Evolutionary conservation across 495 filamentous ascomycete species (phyloP).

Genomic region (Aspergillus ellipticus): DNA sequence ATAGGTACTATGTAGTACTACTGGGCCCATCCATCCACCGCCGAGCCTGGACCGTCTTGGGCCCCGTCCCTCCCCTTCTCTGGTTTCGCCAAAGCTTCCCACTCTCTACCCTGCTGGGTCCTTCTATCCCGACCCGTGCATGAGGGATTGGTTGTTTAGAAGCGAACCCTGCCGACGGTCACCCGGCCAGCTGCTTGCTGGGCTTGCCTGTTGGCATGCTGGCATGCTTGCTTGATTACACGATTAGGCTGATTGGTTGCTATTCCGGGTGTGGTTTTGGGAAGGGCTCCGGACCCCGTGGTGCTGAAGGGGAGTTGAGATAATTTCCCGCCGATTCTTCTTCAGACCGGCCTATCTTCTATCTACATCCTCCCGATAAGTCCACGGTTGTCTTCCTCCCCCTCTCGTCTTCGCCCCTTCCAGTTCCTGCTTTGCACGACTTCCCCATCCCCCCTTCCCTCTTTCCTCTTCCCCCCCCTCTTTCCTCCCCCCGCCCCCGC

Average conservation of each 20-base stretch:
- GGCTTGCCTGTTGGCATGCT: not conserved
- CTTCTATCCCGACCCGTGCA: constrained; percentile 7
- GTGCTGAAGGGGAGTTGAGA: not conserved
- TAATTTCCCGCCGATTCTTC: not conserved
- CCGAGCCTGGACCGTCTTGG: constrained; percentile 7
- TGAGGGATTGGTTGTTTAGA: constrained; percentile 1
- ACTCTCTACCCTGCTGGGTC: constrained; percentile 4
- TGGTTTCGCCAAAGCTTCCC: not conserved
- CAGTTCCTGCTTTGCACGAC: not conserved
- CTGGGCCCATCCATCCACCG: not conserved
- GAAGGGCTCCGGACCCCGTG: not conserved
- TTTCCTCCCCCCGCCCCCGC: not conserved
- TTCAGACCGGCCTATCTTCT: not conserved
- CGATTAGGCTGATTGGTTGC: not conserved
- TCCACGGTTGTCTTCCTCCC: not conserved
- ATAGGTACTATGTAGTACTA: no score
- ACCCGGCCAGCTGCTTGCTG: not conserved
- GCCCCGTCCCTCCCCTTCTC: not conserved
- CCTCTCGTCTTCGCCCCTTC: not conserved
- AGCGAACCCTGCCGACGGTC: constrained; percentile 4
- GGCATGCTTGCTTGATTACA: not conserved
- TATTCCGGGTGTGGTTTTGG: not conserved
- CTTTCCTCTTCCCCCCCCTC: not conserved
- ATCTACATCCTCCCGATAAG: not conserved
- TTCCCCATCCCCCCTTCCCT: not conserved